Percentiles rank a stretch among this genome's conserved stretches.
Conservation (phyloP, 495 filamentous ascomycete species). For the Beverwykella pulmonaria region DNA sequence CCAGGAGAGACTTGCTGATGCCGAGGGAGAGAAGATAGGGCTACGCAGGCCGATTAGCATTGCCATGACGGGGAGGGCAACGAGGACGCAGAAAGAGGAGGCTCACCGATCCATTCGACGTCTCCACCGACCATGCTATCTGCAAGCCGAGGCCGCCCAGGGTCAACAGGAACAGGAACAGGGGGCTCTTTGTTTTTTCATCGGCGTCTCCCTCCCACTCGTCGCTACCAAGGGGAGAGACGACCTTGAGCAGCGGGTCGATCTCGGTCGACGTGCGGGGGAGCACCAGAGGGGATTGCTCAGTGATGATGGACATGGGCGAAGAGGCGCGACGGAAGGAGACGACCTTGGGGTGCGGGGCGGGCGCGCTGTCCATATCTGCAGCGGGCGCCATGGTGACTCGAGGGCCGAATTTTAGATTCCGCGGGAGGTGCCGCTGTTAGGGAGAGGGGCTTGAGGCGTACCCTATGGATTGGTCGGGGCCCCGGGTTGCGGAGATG, state of each 20-base stretch:
- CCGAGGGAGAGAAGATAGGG: conserved; percentile 75
- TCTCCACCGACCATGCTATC: conserved; percentile 91
- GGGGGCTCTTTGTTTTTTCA: conserved; percentile 71
- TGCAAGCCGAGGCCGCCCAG: conserved; percentile 82
- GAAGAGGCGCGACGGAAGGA: conserved; percentile 26
- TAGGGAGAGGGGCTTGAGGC: too few species aligned
- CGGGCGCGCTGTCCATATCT: conserved; percentile 1
- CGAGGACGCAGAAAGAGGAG: conserved; percentile 3
- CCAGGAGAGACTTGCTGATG: conserved; percentile 89
- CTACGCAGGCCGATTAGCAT: conserved; percentile 38
- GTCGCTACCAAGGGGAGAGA: conserved; percentile 39
- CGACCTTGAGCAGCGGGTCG: conserved; percentile 36
- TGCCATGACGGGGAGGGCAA: neutral
- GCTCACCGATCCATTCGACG: conserved; percentile 78
- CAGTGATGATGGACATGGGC: conserved; percentile 47
- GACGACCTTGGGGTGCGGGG: conserved; percentile 28
- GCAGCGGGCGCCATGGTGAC: conserved; percentile 12
- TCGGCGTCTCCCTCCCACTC: conserved; percentile 42
- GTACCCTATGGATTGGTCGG: too few species aligned
- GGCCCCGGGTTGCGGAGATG: too few species aligned
- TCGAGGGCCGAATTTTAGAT: neutral
- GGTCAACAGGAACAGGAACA: conserved; percentile 82
- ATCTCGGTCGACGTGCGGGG: conserved; percentile 42
- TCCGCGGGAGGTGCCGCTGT: neutral
- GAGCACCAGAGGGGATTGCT: conserved; percentile 63